These are phyloP conservation scores for Haplographium delicatum DNA, from an alignment of 495 filamentous ascomycete genomes.

Conservation along the genomic window DNA sequence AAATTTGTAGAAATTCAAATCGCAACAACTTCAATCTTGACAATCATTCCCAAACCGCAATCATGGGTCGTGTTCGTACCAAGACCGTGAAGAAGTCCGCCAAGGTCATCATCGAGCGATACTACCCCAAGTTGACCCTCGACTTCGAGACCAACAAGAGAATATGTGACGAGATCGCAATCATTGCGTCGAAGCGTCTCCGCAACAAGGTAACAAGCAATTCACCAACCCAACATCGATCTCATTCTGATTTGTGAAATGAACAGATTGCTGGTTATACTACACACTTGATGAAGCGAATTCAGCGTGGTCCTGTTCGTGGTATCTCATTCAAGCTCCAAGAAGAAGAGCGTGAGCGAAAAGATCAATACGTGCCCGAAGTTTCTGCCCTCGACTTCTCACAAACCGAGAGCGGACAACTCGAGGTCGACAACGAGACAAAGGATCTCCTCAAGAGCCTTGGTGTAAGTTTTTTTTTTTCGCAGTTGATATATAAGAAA, in stretches of 20 bases:
- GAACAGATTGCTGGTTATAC: constrained; percentile 94
- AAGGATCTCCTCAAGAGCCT: constrained; percentile 98
- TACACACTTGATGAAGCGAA: constrained; percentile 97
- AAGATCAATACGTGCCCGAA: constrained; percentile 99
- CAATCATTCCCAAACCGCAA: constrained; percentile 52
- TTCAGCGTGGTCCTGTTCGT: constrained; percentile 96
- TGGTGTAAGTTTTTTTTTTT: constrained; percentile 88
- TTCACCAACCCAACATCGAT: background rate
- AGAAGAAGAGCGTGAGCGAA: constrained; percentile 99
- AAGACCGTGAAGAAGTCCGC: constrained; percentile 99
- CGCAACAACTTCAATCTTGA: constrained; percentile 17
- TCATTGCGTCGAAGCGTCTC: constrained; percentile 95
- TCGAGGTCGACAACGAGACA: constrained; percentile 94
- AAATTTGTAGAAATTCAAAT: constrained; percentile 3
- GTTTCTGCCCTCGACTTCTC: constrained; percentile 96
- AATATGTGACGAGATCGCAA: constrained; percentile 99
- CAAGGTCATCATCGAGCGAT: constrained; percentile 99
- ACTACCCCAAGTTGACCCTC: constrained; percentile 97
- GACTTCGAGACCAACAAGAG: constrained; percentile 99
- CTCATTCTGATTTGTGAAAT: constrained; percentile 10
- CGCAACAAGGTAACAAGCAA: constrained; percentile 81
- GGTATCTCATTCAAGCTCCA: constrained; percentile 99
- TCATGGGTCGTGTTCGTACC: constrained; percentile 95
- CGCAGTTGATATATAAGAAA: background rate
- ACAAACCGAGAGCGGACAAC: constrained; percentile 82